Percentiles rank a stretch among this genome's conserved stretches.
phyloP scores from a whole-genome alignment of 2,329 filamentous ascomycete genomes.

The Penicillium sclerotiorum region DNA sequence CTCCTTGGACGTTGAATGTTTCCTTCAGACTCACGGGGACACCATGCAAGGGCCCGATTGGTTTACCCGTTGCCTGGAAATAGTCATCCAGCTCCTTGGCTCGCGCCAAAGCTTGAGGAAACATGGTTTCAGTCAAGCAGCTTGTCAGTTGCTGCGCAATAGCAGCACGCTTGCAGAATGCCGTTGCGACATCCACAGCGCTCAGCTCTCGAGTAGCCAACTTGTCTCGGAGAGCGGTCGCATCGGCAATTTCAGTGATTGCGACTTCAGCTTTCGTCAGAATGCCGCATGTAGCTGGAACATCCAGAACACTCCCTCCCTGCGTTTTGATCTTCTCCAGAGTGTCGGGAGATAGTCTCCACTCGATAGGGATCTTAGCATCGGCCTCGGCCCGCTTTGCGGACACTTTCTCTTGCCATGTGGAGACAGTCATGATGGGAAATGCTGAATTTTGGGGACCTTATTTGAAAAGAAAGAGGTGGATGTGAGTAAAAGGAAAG shows the following conservation, averaged over 20 bases:
- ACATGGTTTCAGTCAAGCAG: constrained; percentile 57
- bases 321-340: background rate
- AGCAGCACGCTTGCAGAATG: constrained; percentile 20
- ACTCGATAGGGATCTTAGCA: constrained; percentile 34
- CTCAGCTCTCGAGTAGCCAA: constrained; percentile 8
- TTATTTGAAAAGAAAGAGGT: background rate
- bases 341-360: constrained; percentile 25
- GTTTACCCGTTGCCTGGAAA: constrained; percentile 38
- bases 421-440: constrained; percentile 7
- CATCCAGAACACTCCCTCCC: constrained; percentile 28
- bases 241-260: constrained; percentile 20
- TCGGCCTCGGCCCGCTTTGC: constrained; percentile 28
- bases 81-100: constrained; percentile 54
- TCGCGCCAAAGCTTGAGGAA: constrained; percentile 51
- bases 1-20: constrained; percentile 34
- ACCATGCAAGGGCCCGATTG: constrained; percentile 63
- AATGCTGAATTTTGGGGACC: background rate
- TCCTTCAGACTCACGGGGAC: constrained; percentile 58
- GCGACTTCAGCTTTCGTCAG: constrained; percentile 10
- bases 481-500: background rate
- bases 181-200: constrained; percentile 17
- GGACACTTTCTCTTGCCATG: constrained; percentile 18
- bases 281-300: constrained; percentile 13
- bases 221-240: constrained; percentile 13
- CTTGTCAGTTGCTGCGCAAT: constrained; percentile 34